Conservation (phyloP, 345 rosid genomes). For the Passiflora organensis region DNA sequence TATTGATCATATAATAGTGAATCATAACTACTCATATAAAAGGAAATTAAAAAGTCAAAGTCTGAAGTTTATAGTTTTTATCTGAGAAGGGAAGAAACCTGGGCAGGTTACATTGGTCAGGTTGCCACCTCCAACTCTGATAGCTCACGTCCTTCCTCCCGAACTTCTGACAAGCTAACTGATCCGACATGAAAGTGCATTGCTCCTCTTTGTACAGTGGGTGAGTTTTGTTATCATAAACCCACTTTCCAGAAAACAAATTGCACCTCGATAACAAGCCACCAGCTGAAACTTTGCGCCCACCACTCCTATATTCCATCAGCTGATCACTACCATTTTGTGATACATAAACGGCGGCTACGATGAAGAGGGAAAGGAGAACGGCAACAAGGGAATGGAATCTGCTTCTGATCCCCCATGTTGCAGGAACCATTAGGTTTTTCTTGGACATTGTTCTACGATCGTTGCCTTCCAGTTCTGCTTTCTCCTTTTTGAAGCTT, state of each 20-base stretch:
- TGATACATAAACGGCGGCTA: constrained; percentile 43
- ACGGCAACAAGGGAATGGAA: constrained; percentile 60
- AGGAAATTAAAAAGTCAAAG: neutral
- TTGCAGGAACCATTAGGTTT: constrained; percentile 5
- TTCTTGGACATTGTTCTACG: constrained; percentile 27
- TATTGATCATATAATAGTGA: neutral
- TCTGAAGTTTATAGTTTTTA: neutral
- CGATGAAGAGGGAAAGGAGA: constrained; percentile 43
- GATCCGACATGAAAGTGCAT: constrained; percentile 29
- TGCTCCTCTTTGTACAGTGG: constrained; percentile 24
- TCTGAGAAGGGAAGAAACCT: constrained; percentile 3
- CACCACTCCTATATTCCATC: neutral
- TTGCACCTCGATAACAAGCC: constrained; percentile 15
- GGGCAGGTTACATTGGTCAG: constrained; percentile 28
- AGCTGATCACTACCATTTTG: constrained; percentile 25
- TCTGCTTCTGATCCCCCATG: constrained; percentile 45
- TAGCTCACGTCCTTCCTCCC: constrained; percentile 24
- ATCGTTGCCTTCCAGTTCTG: neutral
- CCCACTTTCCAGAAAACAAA: constrained; percentile 28
- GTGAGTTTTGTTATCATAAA: constrained; percentile 21
- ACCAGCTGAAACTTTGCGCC: neutral
- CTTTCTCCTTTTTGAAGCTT: constrained; percentile 20
- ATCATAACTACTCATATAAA: neutral
- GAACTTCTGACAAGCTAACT: constrained; percentile 28
- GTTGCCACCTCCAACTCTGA: constrained; percentile 33